These are phyloP conservation scores for Leishmania braziliensis DNA, from an alignment of 208 protist genomes.

Conservation along the genomic window DNA sequence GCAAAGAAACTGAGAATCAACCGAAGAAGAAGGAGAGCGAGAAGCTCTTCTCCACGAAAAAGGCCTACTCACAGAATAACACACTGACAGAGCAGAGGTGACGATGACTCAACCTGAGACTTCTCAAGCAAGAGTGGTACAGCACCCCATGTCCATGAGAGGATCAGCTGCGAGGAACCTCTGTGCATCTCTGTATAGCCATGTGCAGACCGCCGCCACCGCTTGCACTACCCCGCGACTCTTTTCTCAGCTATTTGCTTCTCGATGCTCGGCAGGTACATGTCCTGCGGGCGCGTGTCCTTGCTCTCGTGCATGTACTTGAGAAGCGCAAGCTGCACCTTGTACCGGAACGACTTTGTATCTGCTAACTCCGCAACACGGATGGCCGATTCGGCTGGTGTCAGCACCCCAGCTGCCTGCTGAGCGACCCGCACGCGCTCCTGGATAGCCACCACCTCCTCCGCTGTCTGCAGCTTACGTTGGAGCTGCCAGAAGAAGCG, in stretches of 20 bases:
- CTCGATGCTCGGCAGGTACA: constrained; percentile 80
- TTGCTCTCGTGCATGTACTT: constrained; percentile 88
- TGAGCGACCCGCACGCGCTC: constrained; percentile 46
- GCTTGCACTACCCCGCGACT: not conserved
- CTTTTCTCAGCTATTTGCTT: constrained; percentile 21
- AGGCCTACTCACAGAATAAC: not conserved
- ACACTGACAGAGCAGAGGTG: not conserved
- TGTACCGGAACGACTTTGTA: constrained; percentile 43
- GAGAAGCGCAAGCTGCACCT: constrained; percentile 81
- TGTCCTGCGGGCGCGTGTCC: constrained; percentile 70
- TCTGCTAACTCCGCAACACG: constrained; percentile 58
- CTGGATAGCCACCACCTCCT: constrained; percentile 51
- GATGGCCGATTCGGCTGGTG: constrained; percentile 28
- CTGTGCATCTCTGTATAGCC: not conserved
- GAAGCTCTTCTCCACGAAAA: not conserved
- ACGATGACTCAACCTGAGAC: not conserved
- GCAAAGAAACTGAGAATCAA: not conserved
- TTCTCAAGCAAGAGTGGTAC: not conserved
- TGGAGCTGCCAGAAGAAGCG: constrained; percentile 73
- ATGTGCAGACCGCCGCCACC: not conserved
- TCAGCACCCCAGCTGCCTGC: constrained; percentile 24
- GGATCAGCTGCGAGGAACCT: not conserved
- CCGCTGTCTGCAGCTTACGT: constrained; percentile 43
- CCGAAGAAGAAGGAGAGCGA: not conserved
- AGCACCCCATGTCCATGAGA: no score